Percentiles rank a stretch among this genome's conserved stretches.
Conservation (phyloP, 768 basidiomycete genomes). For the Antrodiella citrinella region DNA sequence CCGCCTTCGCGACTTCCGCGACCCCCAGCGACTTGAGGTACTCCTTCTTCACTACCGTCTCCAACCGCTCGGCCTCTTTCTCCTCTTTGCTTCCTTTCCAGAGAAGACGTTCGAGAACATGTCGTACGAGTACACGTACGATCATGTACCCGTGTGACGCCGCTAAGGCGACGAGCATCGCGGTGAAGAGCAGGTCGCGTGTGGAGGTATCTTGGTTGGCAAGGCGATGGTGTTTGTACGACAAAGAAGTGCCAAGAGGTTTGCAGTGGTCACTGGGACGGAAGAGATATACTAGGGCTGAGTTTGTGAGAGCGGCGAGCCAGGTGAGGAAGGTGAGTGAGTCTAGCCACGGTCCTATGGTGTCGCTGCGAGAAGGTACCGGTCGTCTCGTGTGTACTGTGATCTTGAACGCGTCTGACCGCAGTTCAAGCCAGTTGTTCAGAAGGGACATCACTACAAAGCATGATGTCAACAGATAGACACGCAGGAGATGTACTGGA, state of each 20-base stretch:
- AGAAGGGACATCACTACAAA: constrained; percentile 65
- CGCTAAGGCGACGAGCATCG: constrained; percentile 53
- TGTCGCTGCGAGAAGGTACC: constrained; percentile 79
- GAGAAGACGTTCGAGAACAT: constrained; percentile 62
- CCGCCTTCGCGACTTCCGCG: constrained; percentile 15
- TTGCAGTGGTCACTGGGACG: constrained; percentile 33
- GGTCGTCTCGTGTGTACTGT: constrained; percentile 77
- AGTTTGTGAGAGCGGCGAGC: constrained; percentile 82
- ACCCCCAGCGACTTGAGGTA: constrained; percentile 27
- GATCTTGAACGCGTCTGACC: constrained; percentile 95
- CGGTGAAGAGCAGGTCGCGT: constrained; percentile 20
- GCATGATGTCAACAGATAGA: not conserved
- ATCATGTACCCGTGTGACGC: constrained; percentile 86
- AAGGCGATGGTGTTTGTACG: constrained; percentile 15
- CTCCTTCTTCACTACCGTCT: constrained; percentile 43
- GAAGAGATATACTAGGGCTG: constrained; percentile 89
- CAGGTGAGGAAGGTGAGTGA: constrained; percentile 82
- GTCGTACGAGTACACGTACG: constrained; percentile 52
- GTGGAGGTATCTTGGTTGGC: constrained; percentile 7
- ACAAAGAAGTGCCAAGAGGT: constrained; percentile 19
- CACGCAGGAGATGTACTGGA: not conserved
- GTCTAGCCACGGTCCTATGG: constrained; percentile 93
- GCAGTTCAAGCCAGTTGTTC: constrained; percentile 89
- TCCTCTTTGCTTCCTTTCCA: constrained; percentile 73
- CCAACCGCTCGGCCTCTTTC: constrained; percentile 44